These are phyloP conservation scores for Leccinum arenicola DNA, from an alignment of 768 basidiomycete genomes.

Conservation along the genomic window DNA sequence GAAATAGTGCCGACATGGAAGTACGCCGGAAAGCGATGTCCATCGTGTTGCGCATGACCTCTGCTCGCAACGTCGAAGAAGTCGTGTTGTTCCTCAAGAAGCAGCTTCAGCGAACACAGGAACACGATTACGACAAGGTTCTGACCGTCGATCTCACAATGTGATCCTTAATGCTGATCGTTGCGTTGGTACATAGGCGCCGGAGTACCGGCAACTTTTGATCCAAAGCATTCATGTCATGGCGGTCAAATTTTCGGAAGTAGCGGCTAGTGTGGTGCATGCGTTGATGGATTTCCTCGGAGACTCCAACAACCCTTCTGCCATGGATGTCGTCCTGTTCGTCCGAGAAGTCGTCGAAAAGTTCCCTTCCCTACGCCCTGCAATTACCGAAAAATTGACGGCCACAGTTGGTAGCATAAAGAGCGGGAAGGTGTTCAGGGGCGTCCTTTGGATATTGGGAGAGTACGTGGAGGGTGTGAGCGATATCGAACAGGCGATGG, in stretches of 20 bases:
- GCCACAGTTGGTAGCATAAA: slow-evolving; percentile 83
- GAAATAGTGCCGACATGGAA: slow-evolving; percentile 84
- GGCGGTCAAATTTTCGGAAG: slow-evolving; percentile 95
- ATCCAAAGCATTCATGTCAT: slow-evolving; percentile 97
- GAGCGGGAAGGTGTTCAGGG: slow-evolving; percentile 95
- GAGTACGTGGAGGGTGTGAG: slow-evolving; percentile 75
- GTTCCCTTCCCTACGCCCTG: slow-evolving; percentile 80
- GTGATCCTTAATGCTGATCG: not conserved
- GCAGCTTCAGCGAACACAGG: slow-evolving; percentile 91
- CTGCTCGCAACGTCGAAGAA: slow-evolving; percentile 93
- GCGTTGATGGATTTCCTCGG: slow-evolving; percentile 93
- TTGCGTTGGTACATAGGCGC: slow-evolving; percentile 48
- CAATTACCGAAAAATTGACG: slow-evolving; percentile 84
- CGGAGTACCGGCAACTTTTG: slow-evolving; percentile 93
- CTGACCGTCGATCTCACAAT: not conserved
- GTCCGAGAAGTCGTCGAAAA: slow-evolving; percentile 95
- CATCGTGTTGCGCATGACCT: slow-evolving; percentile 90
- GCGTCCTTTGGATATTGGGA: slow-evolving; percentile 97
- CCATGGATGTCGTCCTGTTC: slow-evolving; percentile 90
- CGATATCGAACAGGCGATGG: slow-evolving; percentile 73
- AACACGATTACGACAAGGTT: slow-evolving; percentile 91
- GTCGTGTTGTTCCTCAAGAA: slow-evolving; percentile 97
- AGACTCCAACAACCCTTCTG: slow-evolving; percentile 92
- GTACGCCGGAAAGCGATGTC: slow-evolving; percentile 89
- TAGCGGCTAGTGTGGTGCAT: slow-evolving; percentile 93